Conservation (phyloP, 371 early-diverging fungal species). For the Rhizopus sp. region DNA sequence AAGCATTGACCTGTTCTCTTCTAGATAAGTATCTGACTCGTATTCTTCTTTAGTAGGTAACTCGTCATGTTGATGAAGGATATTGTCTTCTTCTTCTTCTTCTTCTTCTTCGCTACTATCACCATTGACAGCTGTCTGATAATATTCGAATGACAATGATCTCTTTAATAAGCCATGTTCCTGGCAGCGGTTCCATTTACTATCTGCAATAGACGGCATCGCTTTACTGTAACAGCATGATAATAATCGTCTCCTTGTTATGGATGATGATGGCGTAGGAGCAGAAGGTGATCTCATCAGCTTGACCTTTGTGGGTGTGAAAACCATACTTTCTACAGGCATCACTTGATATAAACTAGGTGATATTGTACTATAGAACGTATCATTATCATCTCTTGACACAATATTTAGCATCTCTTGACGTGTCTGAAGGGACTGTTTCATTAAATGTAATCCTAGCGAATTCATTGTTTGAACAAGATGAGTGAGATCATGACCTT, state of each 20-base stretch:
- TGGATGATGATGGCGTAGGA: not conserved
- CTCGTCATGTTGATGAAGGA: not conserved
- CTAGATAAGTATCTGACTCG: not conserved
- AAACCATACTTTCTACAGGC: not conserved
- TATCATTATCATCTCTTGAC: not conserved
- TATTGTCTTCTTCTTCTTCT: not conserved
- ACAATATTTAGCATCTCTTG: slow-evolving; percentile 11
- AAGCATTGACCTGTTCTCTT: not conserved
- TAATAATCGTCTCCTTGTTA: not conserved
- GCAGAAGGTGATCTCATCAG: slow-evolving; percentile 5
- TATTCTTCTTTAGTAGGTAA: not conserved
- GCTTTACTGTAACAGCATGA: not conserved
- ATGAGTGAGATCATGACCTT: not conserved
- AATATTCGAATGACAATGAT: not conserved
- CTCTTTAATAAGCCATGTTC: not conserved
- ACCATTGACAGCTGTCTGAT: not conserved
- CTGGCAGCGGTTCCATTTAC: not conserved
- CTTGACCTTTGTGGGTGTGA: not conserved
- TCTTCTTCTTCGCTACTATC: not conserved
- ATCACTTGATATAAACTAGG: not conserved
- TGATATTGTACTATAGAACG: not conserved
- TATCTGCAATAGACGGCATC: not conserved
- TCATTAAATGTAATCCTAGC: slow-evolving; percentile 14
- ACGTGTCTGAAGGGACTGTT: slow-evolving; percentile 9
- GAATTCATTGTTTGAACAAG: slow-evolving; percentile 8